These are phyloP conservation scores for Rhazya stricta DNA, from an alignment of 257 asterid genomes.

Conservation along the genomic window DNA sequence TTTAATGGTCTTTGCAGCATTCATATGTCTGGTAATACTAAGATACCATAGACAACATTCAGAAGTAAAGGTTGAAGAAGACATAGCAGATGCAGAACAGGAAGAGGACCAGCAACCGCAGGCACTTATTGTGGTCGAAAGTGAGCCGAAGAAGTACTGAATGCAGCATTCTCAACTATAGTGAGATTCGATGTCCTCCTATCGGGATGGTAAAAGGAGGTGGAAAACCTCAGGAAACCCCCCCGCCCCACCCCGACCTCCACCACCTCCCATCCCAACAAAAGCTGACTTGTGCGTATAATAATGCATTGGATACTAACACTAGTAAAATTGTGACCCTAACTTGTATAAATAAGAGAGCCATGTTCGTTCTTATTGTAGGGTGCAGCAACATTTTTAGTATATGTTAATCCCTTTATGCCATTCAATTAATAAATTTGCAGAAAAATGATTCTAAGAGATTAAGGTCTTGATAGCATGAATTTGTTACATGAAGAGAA, in stretches of 20 bases:
- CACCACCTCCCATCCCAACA: background rate
- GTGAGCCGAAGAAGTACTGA: slow-evolving; percentile 23
- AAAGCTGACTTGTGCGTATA: background rate
- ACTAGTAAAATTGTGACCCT: background rate
- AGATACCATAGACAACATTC: slow-evolving; percentile 55
- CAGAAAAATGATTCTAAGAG: too few relatives aligned
- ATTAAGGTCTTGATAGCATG: too few relatives aligned
- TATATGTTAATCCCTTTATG: background rate
- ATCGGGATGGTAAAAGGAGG: background rate
- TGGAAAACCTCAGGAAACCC: background rate
- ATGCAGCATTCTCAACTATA: background rate
- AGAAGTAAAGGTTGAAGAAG: slow-evolving; percentile 37
- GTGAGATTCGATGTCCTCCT: background rate
- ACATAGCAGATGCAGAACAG: slow-evolving; percentile 7
- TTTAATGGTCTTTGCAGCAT: slow-evolving; percentile 54
- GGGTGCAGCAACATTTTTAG: background rate
- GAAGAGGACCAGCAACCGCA: slow-evolving; percentile 24
- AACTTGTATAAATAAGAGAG: background rate
- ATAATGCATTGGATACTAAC: background rate
- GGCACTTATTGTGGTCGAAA: slow-evolving; percentile 52
- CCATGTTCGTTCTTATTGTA: background rate
- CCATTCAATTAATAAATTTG: background rate
- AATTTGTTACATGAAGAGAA: too few relatives aligned
- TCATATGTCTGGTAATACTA: slow-evolving; percentile 69
- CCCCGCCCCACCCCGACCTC: background rate